A percentile compares a stretch with the other conserved stretches of the same genome.
Evolutionary conservation across 2,329 filamentous ascomycete genomes (phyloP).

Genomic region (Onygenales sp.): DNA sequence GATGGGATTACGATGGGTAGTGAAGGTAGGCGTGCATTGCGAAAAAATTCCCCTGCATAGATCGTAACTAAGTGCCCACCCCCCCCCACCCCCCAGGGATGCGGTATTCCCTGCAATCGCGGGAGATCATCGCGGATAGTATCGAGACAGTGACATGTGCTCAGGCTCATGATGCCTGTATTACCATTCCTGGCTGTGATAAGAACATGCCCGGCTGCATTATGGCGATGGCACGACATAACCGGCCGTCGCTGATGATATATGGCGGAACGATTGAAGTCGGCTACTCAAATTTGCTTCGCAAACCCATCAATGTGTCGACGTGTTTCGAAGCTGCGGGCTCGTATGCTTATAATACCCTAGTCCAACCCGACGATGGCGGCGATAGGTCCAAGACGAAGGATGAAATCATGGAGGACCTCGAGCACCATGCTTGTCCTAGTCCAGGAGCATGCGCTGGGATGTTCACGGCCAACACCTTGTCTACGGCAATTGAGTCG

Average conservation of each 20-base stretch:
- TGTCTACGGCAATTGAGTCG: slow-evolving; percentile 83
- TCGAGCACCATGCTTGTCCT: slow-evolving; percentile 70
- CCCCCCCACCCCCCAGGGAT: slow-evolving; percentile 51
- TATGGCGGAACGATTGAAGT: slow-evolving; percentile 88
- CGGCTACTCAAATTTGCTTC: slow-evolving; percentile 68
- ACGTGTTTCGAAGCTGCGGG: slow-evolving; percentile 84
- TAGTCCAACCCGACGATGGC: slow-evolving; percentile 58
- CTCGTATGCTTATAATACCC: slow-evolving; percentile 66
- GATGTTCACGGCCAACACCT: slow-evolving; percentile 93
- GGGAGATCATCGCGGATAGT: slow-evolving; percentile 88
- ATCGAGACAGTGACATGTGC: slow-evolving; percentile 90
- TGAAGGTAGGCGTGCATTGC: slow-evolving; percentile 50
- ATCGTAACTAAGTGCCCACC: not conserved
- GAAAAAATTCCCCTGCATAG: not conserved
- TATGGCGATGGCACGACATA: slow-evolving; percentile 85
- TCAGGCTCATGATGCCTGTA: slow-evolving; percentile 86
- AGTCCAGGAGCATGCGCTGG: slow-evolving; percentile 74
- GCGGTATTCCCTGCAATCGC: slow-evolving; percentile 82
- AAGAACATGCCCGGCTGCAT: slow-evolving; percentile 96
- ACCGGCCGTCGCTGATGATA: slow-evolving; percentile 88
- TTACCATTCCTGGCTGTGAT: slow-evolving; percentile 87
- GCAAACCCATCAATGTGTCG: slow-evolving; percentile 74
- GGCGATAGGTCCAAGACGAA: slow-evolving; percentile 57
- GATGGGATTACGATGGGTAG: slow-evolving; percentile 94
- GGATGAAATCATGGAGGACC: slow-evolving; percentile 73